Evolutionary conservation across 2,329 filamentous ascomycete genomes (phyloP).

Genomic region (Gaeumannomyces sp.): DNA sequence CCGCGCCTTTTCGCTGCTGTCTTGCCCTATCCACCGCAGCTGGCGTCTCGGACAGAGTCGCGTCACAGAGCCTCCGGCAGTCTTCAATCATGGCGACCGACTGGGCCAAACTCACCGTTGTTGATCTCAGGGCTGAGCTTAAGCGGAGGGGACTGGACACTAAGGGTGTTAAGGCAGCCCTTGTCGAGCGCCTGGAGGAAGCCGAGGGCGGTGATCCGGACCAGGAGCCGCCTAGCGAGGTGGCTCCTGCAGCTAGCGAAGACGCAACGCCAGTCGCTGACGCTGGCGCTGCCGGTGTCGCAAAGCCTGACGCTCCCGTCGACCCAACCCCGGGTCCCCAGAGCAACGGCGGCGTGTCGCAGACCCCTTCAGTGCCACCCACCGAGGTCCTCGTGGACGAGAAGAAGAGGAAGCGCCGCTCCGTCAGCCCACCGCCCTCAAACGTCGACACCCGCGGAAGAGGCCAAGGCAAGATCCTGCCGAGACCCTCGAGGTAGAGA

Average conservation of each 20-base stretch:
- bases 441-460: conserved; percentile 29
- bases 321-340: not conserved
- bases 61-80: conserved; percentile 4
- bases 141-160: conserved; percentile 64
- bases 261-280: not conserved
- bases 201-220: conserved; percentile 13
- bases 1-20: not conserved
- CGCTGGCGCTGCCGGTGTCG: not conserved
- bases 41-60: not conserved
- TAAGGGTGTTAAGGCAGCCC: conserved; percentile 64
- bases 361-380: conserved; percentile 6
- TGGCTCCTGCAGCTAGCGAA: not conserved
- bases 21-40: not conserved
- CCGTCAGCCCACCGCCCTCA: conserved; percentile 51
- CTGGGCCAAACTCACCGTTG: conserved; percentile 60
- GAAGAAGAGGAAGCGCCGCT: conserved; percentile 63
- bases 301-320: not conserved
- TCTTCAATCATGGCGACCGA: conserved; percentile 37
- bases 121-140: conserved; percentile 68
- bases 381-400: conserved; percentile 15
- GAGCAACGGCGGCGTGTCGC: not conserved
- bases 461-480: conserved; percentile 26
- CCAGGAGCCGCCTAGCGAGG: conserved; percentile 8
- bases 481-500: not conserved
- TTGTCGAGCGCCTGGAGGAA: conserved; percentile 54